These are phyloP conservation scores for Lecanicillium sp. DNA, from an alignment of 2,329 filamentous ascomycete species.

Conservation along the genomic window DNA sequence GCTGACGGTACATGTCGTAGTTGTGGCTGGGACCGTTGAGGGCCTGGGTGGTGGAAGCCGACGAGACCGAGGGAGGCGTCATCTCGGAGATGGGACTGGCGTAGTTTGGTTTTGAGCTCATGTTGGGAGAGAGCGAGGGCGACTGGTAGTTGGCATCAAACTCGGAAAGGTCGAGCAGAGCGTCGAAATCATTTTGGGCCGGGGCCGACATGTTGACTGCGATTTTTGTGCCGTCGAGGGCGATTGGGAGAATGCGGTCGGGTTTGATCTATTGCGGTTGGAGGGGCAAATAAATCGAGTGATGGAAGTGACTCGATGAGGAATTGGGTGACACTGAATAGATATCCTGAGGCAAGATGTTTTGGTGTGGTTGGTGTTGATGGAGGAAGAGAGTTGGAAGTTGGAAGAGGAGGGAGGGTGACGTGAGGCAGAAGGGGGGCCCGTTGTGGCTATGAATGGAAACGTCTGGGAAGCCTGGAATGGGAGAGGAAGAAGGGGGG, in stretches of 20 bases:
- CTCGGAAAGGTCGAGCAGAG: slow-evolving; percentile 54
- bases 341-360: slow-evolving; percentile 13
- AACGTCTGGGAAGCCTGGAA: slow-evolving; percentile 15
- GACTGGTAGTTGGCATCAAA: slow-evolving; percentile 60
- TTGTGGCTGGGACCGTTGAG: slow-evolving; percentile 84
- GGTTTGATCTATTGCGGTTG: too few relatives aligned
- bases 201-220: slow-evolving; percentile 31
- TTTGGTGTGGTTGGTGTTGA: slow-evolving; percentile 16
- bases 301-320: background rate
- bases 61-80: slow-evolving; percentile 48
- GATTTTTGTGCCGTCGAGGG: slow-evolving; percentile 2
- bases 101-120: slow-evolving; percentile 48
- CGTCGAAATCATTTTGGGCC: slow-evolving; percentile 46
- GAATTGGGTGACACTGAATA: slow-evolving; percentile 3
- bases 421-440: slow-evolving; percentile 24
- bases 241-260: too few relatives aligned
- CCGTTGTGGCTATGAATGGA: slow-evolving; percentile 28
- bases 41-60: slow-evolving; percentile 49
- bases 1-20: slow-evolving; percentile 92
- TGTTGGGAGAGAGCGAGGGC: slow-evolving; percentile 51
- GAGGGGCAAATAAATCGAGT: too few relatives aligned
- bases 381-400: slow-evolving; percentile 19
- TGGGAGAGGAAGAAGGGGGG: background rate
- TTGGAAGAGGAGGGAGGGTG: slow-evolving; percentile 18
- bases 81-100: slow-evolving; percentile 46